Evolutionary conservation across 2,329 filamentous ascomycete genomes (phyloP).

Genomic region (Furcasterigmium sp.): DNA sequence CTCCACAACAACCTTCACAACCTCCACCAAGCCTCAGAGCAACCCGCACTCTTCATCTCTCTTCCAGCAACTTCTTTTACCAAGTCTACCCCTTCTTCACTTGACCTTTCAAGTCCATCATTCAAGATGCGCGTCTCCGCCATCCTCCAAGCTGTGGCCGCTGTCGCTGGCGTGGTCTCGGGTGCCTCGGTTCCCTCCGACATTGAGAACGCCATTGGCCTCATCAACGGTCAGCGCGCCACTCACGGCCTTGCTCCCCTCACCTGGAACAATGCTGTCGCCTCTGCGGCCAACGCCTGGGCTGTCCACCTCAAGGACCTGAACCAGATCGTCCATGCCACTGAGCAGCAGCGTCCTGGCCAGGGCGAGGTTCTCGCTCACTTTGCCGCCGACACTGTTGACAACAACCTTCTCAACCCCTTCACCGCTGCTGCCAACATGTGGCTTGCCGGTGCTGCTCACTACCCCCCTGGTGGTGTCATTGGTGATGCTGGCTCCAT

Average conservation of each 20-base stretch:
- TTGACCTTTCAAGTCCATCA: neutral
- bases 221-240: neutral
- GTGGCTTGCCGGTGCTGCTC: slow-evolving; percentile 24
- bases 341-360: slow-evolving; percentile 20
- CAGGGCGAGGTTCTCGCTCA: slow-evolving; percentile 25
- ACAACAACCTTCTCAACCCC: slow-evolving; percentile 22
- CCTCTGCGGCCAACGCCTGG: slow-evolving; percentile 26
- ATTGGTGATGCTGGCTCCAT: slow-evolving; percentile 25
- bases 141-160: neutral
- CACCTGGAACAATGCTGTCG: slow-evolving; percentile 22
- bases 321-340: slow-evolving; percentile 22
- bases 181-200: neutral
- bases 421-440: slow-evolving; percentile 14
- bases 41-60: neutral
- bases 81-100: neutral
- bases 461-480: slow-evolving; percentile 21
- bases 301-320: slow-evolving; percentile 23
- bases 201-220: neutral
- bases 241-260: neutral
- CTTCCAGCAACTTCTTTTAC: neutral
- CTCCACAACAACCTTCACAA: neutral
- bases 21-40: neutral
- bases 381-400: slow-evolving; percentile 14
- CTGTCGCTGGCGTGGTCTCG: neutral
- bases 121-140: slow-evolving; percentile 3